Evolutionary conservation across 768 basidiomycete species (phyloP), one percentile per base, ranked within the genome.

Genomic region (Termitomyces sp.): DNA sequence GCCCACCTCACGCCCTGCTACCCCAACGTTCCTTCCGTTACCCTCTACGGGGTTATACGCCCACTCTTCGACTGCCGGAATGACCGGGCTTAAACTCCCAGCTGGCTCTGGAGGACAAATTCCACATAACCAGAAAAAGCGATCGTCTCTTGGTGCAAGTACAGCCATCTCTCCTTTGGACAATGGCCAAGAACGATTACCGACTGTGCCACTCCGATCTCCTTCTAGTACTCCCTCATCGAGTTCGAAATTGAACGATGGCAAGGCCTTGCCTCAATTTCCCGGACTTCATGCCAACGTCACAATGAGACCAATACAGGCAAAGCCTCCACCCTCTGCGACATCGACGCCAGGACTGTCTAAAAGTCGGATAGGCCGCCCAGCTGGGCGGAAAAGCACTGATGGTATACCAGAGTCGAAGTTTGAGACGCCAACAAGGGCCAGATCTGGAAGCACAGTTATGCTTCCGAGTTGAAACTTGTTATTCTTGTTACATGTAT

Each of bases 1-100:
- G 4, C 81, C 88, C 18, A 73, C 78, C 5, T 88, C 88, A 40
- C 83, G 90, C 2, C 90, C 90, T 9, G 69, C 85, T 22, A 89
- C 90, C 24, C 90, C 90, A 9, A 90, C 88, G 18, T 86, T 87
- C 64, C 75, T 92, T 26, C 89, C 89, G n/a, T 62, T 90, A 32
- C 86, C 89, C 2, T 78, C 82, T 26, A 71, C 76, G 28, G 73
- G 80, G 40, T 58, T 82, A 24, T 81, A 83, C 59, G 66, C 73
- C n/a, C 73, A 74, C 33, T 65, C 74, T 45, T 68, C 74, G 10
- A 71, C 69, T 16, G 62, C 75, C 22, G 77, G 77, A 10, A 67
- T 68, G 12, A 69, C 71, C 32, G 80, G 80, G 3, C 65, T 82
- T 58, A 90, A 88, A 69, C 81, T 85, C 44, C 85, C 87, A 1